Evolutionary conservation across 2,329 filamentous ascomycete genomes (phyloP), one percentile per base, ranked within the genome.

Genomic region (Atkinsonella texensis): DNA sequence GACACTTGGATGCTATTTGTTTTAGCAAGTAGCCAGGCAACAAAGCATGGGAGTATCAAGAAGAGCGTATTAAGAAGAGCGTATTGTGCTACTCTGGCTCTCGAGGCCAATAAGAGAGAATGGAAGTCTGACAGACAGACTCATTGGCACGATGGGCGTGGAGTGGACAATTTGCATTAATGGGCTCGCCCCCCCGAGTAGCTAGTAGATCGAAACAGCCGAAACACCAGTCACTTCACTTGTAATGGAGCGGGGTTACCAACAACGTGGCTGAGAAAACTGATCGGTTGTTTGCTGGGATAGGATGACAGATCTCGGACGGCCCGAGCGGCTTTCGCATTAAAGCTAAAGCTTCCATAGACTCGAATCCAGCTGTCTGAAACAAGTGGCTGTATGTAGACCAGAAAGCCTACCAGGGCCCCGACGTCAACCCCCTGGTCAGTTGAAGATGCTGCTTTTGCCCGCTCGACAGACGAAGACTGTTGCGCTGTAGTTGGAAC

Each of bases 151-250:
- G 46, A 55, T 54, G 50, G 53, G 53, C 50, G 48, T 33, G 42
- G 40, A 49, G 52, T 55, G 55, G 55, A 53, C 53, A 50, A 41
- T 52, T 54, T 51, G 55, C 53, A 52, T 53, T 51, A 48, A 55
- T 43, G 48, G 48, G 35, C 53, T 50, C 20, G 51, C 40, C 50
- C 50, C 47, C 51, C 46, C 28, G 28, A 28, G 28, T 28, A 28
- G 28, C 28, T 47, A 55, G 48, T 49, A 51, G 52, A 58, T 55
- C 51, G 55, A 57, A 58, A 58, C 56, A 48, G 46, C 49, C 55
- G 56, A 58, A 56, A 58, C 56, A 52, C 52, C 41, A 53, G 46
- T 49, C 44, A 52, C 49, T 49, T 23, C 52, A 48, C 45, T 50
- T 46, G 42, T 47, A 50, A 32, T 49, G 52, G 39, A 35, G 33